Conservation (phyloP, 148 eudicot species). For the Nepenthes gracilis region DNA sequence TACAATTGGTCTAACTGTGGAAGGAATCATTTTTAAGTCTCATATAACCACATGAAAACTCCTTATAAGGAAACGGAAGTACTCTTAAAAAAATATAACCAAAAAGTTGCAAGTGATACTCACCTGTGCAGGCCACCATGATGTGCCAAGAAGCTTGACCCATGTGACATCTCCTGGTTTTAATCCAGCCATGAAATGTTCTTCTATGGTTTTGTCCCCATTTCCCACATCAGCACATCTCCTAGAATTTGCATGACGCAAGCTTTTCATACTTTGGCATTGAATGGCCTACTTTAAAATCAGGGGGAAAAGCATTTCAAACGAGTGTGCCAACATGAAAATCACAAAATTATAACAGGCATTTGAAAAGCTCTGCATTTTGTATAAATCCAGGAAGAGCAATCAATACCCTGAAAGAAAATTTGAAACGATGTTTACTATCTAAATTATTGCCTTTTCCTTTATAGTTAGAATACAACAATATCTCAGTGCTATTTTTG, state of each 20-base stretch:
- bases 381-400: too few species aligned
- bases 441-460: too few species aligned
- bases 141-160: conserved; percentile 33
- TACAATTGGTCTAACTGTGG: neutral
- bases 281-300: neutral
- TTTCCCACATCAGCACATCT: conserved; percentile 10
- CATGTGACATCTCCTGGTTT: conserved; percentile 43
- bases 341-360: too few species aligned
- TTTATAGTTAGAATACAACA: too few species aligned
- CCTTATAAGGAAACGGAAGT: too few species aligned
- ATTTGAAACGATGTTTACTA: too few species aligned
- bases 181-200: conserved; percentile 12
- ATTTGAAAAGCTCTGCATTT: too few species aligned
- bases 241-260: conserved; percentile 7
- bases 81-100: neutral
- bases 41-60: neutral
- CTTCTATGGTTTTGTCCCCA: conserved; percentile 10
- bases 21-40: neutral
- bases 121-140: conserved; percentile 89
- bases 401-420: too few species aligned
- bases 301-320: too few species aligned
- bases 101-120: neutral
- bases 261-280: conserved; percentile 28
- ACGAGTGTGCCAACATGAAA: too few species aligned
- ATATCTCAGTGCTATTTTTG: too few species aligned